Conservation (phyloP, 2,329 filamentous ascomycete genomes). For the Xylaria sp. region DNA sequence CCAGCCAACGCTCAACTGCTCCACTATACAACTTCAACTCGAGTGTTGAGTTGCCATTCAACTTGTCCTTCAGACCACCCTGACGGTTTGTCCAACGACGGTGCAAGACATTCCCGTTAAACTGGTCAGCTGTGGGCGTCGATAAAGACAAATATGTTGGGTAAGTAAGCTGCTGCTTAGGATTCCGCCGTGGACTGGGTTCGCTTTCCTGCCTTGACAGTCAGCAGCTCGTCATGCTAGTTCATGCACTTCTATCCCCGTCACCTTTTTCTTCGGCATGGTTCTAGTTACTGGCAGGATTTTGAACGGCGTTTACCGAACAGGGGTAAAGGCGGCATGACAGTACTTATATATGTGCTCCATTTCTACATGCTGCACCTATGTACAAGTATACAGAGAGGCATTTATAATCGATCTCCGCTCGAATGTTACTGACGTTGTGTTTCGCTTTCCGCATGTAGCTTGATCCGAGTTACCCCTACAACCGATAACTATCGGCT, state of each 20-base stretch:
- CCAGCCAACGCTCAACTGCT: conserved; percentile 31
- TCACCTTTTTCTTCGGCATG: conserved; percentile 13
- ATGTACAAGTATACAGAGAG: not conserved
- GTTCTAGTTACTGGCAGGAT: not conserved
- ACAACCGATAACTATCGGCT: not conserved
- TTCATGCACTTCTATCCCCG: not conserved
- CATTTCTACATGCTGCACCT: not conserved
- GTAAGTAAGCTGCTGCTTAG: not conserved
- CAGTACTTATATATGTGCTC: not conserved
- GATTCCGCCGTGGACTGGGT: not conserved
- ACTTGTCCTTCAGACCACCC: conserved; percentile 19
- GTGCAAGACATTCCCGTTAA: conserved; percentile 6
- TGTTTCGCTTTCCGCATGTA: not conserved
- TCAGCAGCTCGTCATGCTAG: conserved; percentile 2
- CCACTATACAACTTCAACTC: not conserved
- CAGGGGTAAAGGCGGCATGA: not conserved
- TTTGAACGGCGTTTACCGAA: not conserved
- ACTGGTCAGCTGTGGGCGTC: not conserved
- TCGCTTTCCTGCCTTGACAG: not conserved
- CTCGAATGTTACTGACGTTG: not conserved
- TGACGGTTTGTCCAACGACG: conserved; percentile 34
- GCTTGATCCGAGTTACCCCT: not conserved
- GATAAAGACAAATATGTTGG: not conserved
- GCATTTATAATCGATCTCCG: conserved; percentile 5
- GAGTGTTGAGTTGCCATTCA: conserved; percentile 20